Base-by-base conservation (phyloP, 1,284 basidiomycete species). In the Exobasidium cylindrosporum region DNA sequence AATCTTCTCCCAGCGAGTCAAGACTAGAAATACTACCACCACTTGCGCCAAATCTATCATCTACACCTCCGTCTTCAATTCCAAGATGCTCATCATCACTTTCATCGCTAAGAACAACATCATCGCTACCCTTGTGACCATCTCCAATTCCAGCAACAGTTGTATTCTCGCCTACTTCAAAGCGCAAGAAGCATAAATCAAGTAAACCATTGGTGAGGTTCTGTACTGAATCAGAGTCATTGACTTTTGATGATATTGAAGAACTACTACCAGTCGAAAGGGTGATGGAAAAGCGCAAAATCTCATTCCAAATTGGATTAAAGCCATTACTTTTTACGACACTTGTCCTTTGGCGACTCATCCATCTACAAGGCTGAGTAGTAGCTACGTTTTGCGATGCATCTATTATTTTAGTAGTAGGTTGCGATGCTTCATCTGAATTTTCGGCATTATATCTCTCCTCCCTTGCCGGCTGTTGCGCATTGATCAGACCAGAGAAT, bases 181-280 rank as follows among this genome's bases (percentile, higher is more conserved):
- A 73, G 4, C 73, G 73, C 1, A 78, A 45, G 54, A 79, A 79
- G 62, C 70, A 72, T 6, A 79, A 64, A 47, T 79, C 76, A 11
- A 79, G 67, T 29, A 78, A 59, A 5, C 75, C 76, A 5, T 73
- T 69, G 17, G 71, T 72, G 23, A 64, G 55, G 14, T 24, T 50
- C 6, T 29, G 23, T 14, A 30, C 40, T 28, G 47, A 45, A 11
- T 26, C 14, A 23, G 24, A n/a, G 23, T 40, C 21, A 29, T 10
- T 32, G n/a, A n/a, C n/a, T 21, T 35, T 35, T 31, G 21, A 10
- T 5, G 30, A 23, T 24, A 3, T 31, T 30, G 32, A 35, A 5
- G 11, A 46, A 21, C 2, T 61, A 4, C 54, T 26, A 11, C 73
- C 67, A 6, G 69, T 69, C 1, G 76, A 74, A 1, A 78, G 50